Evolutionary conservation across 345 rosid species (phyloP), one percentile per base, ranked within the genome.

Genomic region (Turritis glabra): DNA sequence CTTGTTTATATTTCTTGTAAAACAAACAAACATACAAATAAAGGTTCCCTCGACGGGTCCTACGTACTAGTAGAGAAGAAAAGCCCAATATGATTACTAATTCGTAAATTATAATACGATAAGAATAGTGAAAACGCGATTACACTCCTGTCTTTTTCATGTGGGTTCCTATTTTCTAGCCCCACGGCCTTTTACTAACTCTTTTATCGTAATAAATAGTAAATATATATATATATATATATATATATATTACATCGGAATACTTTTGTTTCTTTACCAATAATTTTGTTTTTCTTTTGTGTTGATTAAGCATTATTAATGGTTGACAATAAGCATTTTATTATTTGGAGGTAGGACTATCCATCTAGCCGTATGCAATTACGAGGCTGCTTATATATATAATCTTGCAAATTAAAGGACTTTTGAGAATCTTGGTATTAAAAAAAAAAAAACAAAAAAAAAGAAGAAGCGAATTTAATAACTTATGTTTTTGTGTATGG

Each of bases 61-160:
- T 32, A 32, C 35, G 8, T 27, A 50, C 12, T 10, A 3, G 22
- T 22, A 14, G n/a, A 59, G 67, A 68, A 48, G 60, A 60, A 60
- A 76, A 76, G 69, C 57, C 79, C 79, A 76, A 52, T 30, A 32
- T 40, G 47, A 48, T 58, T 22, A 75, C 29, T n/a, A n/a, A n/a
- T n/a, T n/a, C n/a, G n/a, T n/a, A n/a, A n/a, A n/a, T n/a, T n/a
- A n/a, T n/a, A n/a, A n/a, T n/a, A n/a, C n/a, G n/a, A n/a, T n/a
- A n/a, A n/a, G 6, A 40, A 43, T 58, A 14, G 38, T 27, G 27
- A 32, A 71, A 52, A 72, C 54, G 68, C 76, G 62, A 74, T 74
- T 23, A n/a, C 64, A 60, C 40, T 76, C 79, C 38, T 40, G 26
- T 60, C 57, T 67, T 38, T 32, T 27, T 58, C 61, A 48, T 7